Conservation (phyloP, 139 green algal genomes). For the Dunaliella sp. region DNA sequence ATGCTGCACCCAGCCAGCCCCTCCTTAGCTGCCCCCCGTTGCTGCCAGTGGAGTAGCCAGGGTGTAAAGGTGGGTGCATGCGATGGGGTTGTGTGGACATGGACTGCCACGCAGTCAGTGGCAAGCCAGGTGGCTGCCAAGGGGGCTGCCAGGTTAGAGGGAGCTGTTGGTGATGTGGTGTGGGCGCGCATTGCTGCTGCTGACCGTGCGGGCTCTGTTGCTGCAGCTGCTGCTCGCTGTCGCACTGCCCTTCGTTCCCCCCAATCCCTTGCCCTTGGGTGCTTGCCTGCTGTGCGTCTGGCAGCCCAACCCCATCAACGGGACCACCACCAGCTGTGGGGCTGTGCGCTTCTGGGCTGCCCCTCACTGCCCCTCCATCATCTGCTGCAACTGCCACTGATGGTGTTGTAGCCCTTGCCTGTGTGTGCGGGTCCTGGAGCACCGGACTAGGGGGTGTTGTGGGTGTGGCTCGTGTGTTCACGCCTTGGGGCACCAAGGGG, state of each 20-base stretch:
- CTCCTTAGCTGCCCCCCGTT: neutral
- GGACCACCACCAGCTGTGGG: too few species aligned
- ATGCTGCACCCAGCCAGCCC: neutral
- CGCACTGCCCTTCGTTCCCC: neutral
- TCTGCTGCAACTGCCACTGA: too few species aligned
- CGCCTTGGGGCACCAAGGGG: too few species aligned
- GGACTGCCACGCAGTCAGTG: neutral
- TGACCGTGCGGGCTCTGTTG: neutral
- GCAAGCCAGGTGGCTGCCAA: neutral
- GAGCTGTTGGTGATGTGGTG: neutral
- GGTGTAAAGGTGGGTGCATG: neutral
- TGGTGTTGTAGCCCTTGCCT: too few species aligned
- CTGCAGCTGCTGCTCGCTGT: neutral
- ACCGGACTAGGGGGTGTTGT: too few species aligned
- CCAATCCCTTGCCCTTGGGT: neutral
- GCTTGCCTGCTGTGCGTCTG: neutral
- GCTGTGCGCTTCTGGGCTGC: too few species aligned
- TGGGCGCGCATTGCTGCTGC: neutral
- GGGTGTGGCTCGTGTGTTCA: too few species aligned
- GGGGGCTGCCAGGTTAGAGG: neutral
- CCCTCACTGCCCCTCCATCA: too few species aligned
- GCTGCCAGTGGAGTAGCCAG: neutral
- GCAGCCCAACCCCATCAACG: neutral
- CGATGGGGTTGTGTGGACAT: neutral
- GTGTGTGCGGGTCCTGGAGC: too few species aligned